phyloP scores from a whole-genome alignment of 805 yeast genomes.

The Monosporozyma servazzii region DNA sequence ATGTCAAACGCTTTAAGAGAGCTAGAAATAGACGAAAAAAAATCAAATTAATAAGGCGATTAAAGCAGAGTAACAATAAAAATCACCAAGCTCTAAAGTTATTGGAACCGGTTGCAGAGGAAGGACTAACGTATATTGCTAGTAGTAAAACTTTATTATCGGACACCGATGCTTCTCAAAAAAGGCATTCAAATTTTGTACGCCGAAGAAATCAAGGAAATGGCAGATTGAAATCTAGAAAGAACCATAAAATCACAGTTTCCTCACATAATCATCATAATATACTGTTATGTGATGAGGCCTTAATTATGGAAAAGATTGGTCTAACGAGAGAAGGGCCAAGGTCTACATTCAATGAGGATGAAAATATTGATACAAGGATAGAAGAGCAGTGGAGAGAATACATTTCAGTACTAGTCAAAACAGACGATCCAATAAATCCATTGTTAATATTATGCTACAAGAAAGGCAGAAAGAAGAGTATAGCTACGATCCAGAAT shows the following conservation, averaged over 20 bases:
- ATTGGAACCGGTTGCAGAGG: neutral
- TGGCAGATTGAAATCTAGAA: neutral
- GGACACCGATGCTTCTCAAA: neutral
- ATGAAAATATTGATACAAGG: constrained; percentile 43
- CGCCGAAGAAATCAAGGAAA: neutral
- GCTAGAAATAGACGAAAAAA: neutral
- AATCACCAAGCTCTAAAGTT: neutral
- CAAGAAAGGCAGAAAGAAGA: constrained; percentile 33
- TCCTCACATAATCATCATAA: constrained; percentile 39
- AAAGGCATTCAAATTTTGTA: neutral
- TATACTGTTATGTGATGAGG: constrained; percentile 53
- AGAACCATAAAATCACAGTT: neutral
- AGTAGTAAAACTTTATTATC: neutral
- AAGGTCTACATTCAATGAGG: constrained; percentile 34
- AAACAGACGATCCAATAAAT: constrained; percentile 40
- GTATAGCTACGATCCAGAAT: constrained; percentile 7
- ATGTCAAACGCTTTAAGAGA: neutral
- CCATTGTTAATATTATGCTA: constrained; percentile 62
- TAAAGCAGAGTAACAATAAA: neutral
- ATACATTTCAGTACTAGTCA: constrained; percentile 60
- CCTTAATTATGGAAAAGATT: constrained; percentile 54
- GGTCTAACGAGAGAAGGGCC: constrained; percentile 20
- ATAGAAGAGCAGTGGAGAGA: constrained; percentile 73
- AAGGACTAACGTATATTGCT: neutral
- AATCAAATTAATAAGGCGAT: neutral